phyloP scores from a whole-genome alignment of 225 moss, liverwort and hornwort genomes.

The Marchantia paleacea region DNA sequence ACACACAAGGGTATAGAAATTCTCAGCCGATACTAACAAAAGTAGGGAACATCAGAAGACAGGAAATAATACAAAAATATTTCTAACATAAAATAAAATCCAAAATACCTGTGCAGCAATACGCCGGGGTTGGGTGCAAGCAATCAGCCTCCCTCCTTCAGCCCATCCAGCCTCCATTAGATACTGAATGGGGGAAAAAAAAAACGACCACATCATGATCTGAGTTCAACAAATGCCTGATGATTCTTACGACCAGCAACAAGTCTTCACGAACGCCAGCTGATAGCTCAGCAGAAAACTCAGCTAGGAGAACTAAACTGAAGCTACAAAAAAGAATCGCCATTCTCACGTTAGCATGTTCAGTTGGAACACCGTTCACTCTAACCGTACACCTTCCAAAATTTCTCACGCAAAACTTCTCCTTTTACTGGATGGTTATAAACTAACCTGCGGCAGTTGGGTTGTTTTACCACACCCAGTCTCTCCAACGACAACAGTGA shows the following conservation, averaged over 20 bases:
- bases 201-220: background rate
- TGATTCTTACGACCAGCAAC: background rate
- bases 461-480: slow-evolving; percentile 98
- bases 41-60: background rate
- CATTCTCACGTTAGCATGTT: background rate
- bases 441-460: slow-evolving; percentile 70
- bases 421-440: too few species aligned
- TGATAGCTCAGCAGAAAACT: background rate
- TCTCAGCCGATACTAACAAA: background rate
- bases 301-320: background rate
- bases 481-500: slow-evolving; percentile 88
- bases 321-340: background rate
- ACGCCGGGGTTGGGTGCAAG: slow-evolving; percentile 94
- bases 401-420: background rate
- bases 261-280: background rate
- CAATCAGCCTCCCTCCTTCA: slow-evolving; percentile 75
- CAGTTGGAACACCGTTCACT: background rate
- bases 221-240: background rate
- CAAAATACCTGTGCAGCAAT: slow-evolving; percentile 65
- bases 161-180: slow-evolving; percentile 89
- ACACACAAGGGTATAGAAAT: too few species aligned
- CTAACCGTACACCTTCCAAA: background rate
- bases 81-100: background rate
- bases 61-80: background rate
- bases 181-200: slow-evolving; percentile 43